Evolutionary conservation across 2,329 filamentous ascomycete genomes (phyloP).

Genomic region (Ophiobolus disseminans): DNA sequence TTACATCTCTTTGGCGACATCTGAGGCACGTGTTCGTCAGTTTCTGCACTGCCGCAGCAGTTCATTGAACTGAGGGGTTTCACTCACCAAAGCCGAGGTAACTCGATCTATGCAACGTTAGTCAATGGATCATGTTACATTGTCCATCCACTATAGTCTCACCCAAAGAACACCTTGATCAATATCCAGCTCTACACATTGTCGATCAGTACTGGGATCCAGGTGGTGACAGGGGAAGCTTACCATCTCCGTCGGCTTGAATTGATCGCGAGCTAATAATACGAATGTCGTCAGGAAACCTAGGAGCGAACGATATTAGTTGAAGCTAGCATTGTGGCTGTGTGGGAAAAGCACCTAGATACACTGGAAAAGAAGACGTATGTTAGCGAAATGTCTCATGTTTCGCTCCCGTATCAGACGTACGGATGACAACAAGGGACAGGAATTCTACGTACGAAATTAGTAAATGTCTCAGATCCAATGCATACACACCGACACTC

Average conservation of each 20-base stretch:
- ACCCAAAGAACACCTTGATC: conserved; percentile 81
- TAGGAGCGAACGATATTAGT: conserved; percentile 29
- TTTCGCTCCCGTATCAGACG: not conserved
- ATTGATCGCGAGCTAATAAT: conserved; percentile 74
- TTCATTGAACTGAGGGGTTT: not conserved
- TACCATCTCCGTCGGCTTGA: conserved; percentile 69
- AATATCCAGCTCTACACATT: conserved; percentile 67
- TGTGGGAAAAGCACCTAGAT: conserved; percentile 63
- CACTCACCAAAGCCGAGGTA: conserved; percentile 73
- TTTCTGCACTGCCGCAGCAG: conserved; percentile 14
- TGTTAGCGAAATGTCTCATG: not conserved
- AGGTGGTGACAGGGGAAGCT: not conserved
- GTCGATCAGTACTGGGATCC: conserved; percentile 14
- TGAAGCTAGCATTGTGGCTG: not conserved
- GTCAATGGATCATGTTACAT: conserved; percentile 14
- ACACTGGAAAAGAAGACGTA: conserved; percentile 55
- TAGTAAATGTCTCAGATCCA: no score
- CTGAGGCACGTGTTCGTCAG: conserved; percentile 41
- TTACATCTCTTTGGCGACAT: conserved; percentile 56
- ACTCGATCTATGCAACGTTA: conserved; percentile 57
- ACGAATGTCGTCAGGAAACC: conserved; percentile 89
- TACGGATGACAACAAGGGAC: conserved; percentile 73
- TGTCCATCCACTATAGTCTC: conserved; percentile 15
- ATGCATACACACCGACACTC: no score
- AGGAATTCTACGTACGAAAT: no score